phyloP scores from a whole-genome alignment of 345 rosid species.

The Litchi chinensis region DNA sequence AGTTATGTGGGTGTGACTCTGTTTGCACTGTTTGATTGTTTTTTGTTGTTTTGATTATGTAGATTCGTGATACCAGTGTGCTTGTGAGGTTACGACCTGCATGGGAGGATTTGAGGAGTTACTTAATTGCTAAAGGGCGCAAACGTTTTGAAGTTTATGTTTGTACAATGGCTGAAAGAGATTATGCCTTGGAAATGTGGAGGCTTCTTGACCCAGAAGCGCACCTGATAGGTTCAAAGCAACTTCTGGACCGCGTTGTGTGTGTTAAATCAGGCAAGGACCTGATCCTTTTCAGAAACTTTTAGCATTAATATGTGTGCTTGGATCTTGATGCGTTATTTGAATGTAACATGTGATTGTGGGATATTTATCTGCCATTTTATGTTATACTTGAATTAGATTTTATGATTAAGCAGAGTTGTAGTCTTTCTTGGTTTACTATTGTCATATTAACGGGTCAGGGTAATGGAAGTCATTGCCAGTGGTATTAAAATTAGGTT shows the following conservation, averaged over 20 bases:
- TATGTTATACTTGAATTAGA: neutral
- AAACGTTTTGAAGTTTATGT: conserved; percentile 99
- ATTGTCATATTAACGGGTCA: neutral
- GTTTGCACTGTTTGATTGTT: conserved; percentile 4
- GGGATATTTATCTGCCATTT: conserved; percentile 20
- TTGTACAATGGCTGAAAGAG: conserved; percentile 99
- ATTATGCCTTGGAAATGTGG: conserved; percentile 99
- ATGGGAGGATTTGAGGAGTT: conserved; percentile 95
- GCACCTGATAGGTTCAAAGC: conserved; percentile 68
- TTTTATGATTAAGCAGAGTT: neutral
- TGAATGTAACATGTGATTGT: neutral
- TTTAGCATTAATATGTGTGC: conserved; percentile 11
- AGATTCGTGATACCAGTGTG: conserved; percentile 99
- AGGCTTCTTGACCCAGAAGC: conserved; percentile 97
- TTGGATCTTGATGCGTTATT: neutral
- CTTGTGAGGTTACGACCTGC: conserved; percentile 98
- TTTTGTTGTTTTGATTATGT: conserved; percentile 29
- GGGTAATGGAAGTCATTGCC: neutral
- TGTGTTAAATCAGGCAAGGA: conserved; percentile 92
- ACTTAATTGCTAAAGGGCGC: conserved; percentile 90
- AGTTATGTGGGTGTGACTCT: neutral
- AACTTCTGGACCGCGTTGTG: conserved; percentile 78
- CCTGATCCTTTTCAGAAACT: neutral
- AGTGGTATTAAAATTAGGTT: neutral
- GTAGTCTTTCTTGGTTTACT: conserved; percentile 11